phyloP scores from a whole-genome alignment of 495 filamentous ascomycete genomes.

The Daldinia loculata region DNA sequence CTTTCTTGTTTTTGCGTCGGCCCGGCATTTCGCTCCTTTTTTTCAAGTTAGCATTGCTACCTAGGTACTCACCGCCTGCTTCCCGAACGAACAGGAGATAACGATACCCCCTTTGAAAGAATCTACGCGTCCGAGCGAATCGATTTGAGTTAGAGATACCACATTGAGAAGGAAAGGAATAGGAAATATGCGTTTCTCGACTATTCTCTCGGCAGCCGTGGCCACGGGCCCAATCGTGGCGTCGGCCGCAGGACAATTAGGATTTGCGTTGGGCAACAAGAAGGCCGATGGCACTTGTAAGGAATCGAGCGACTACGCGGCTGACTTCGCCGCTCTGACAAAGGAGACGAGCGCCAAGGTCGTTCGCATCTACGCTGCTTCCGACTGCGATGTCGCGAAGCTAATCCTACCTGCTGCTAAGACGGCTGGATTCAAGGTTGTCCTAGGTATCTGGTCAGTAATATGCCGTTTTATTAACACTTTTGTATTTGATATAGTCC shows the following conservation, averaged over 20 bases:
- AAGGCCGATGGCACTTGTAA: conserved; percentile 70
- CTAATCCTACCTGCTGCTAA: conserved; percentile 77
- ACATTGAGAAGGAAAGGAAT: not conserved
- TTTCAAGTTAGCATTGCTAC: conserved; percentile 9
- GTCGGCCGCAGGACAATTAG: conserved; percentile 55
- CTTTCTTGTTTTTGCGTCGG: conserved; percentile 12
- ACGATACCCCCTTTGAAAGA: conserved; percentile 5
- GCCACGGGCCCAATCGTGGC: conserved; percentile 53
- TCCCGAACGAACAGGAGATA: too few species aligned
- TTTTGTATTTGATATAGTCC: not conserved
- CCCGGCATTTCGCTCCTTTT: conserved; percentile 34
- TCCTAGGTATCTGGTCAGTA: conserved; percentile 77
- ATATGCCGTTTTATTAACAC: not conserved
- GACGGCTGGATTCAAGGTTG: conserved; percentile 74
- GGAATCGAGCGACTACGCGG: conserved; percentile 66
- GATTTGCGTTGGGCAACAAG: conserved; percentile 66
- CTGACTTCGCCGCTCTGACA: conserved; percentile 69
- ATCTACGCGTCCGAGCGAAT: conserved; percentile 9
- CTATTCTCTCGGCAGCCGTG: conserved; percentile 48
- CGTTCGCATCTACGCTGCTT: conserved; percentile 76
- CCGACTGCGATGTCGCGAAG: conserved; percentile 71
- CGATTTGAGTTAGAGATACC: not conserved
- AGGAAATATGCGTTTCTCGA: conserved; percentile 43
- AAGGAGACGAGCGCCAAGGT: conserved; percentile 53
- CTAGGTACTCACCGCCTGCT: not conserved